These are phyloP conservation scores for Sechiopsis laciniata DNA, from an alignment of 306 rosid genomes.

Conservation along the genomic window DNA sequence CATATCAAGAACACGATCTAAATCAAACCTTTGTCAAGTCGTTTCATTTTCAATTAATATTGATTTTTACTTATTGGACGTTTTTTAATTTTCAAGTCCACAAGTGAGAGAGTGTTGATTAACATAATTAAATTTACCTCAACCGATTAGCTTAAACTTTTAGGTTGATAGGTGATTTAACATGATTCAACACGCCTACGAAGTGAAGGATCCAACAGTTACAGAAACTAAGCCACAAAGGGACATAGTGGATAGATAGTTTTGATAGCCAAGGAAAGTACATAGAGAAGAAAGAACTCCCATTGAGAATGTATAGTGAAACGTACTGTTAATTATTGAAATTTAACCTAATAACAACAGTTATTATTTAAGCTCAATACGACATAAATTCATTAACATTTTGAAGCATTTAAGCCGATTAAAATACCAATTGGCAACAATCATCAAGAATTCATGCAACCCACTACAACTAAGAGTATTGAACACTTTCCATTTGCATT, in stretches of 20 bases:
- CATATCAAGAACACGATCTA: neutral
- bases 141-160: too few species aligned
- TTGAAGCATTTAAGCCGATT: neutral
- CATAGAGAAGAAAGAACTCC: neutral
- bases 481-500: neutral
- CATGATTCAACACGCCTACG: too few species aligned
- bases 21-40: too few species aligned
- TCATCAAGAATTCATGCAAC: constrained; percentile 10
- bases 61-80: too few species aligned
- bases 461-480: neutral
- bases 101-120: too few species aligned
- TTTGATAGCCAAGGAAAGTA: neutral
- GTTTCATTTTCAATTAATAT: too few species aligned
- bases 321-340: neutral
- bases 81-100: too few species aligned
- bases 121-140: too few species aligned
- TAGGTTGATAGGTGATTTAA: too few species aligned
- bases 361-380: neutral
- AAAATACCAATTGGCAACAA: neutral
- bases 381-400: constrained; percentile 1
- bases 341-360: neutral
- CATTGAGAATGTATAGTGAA: neutral
- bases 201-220: neutral
- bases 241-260: neutral
- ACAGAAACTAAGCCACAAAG: neutral